These are phyloP conservation scores for Sarocladium oryzae DNA, from an alignment of 2,329 filamentous ascomycete genomes.

Conservation along the genomic window DNA sequence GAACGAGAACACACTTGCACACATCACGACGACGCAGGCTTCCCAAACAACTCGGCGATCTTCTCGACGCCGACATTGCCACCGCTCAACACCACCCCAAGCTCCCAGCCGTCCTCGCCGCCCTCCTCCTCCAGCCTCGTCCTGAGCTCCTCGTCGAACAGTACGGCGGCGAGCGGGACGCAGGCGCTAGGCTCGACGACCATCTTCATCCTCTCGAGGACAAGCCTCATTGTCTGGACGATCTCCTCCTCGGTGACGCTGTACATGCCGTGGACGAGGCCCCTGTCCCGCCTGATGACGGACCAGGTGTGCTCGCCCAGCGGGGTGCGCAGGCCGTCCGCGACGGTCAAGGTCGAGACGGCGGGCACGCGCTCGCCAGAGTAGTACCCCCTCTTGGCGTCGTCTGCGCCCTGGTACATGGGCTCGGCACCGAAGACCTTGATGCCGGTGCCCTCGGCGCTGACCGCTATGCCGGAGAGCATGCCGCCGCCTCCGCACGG, in stretches of 20 bases:
- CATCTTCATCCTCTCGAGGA: slow-evolving; percentile 83
- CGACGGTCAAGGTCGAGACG: slow-evolving; percentile 75
- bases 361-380: slow-evolving; percentile 55
- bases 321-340: slow-evolving; percentile 81
- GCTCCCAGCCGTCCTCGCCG: slow-evolving; percentile 67
- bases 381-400: slow-evolving; percentile 65
- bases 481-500: slow-evolving; percentile 87
- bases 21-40: not conserved
- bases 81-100: slow-evolving; percentile 54
- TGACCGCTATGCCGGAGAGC: slow-evolving; percentile 75
- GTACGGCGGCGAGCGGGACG: slow-evolving; percentile 73
- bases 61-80: slow-evolving; percentile 53
- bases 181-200: slow-evolving; percentile 84
- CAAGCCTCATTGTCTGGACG: slow-evolving; percentile 64
- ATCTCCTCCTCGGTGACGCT: slow-evolving; percentile 80
- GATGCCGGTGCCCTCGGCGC: slow-evolving; percentile 63
- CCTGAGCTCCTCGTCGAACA: slow-evolving; percentile 83
- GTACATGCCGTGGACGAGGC: slow-evolving; percentile 65
- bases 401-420: slow-evolving; percentile 74
- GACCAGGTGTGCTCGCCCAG: slow-evolving; percentile 71
- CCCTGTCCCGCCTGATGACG: slow-evolving; percentile 59
- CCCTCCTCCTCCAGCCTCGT: slow-evolving; percentile 61
- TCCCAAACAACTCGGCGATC: slow-evolving; percentile 42
- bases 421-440: slow-evolving; percentile 85
- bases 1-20: too few relatives aligned